These are phyloP conservation scores for Entomortierella parvispora DNA, from an alignment of 192 early-diverging fungal species.

Conservation along the genomic window DNA sequence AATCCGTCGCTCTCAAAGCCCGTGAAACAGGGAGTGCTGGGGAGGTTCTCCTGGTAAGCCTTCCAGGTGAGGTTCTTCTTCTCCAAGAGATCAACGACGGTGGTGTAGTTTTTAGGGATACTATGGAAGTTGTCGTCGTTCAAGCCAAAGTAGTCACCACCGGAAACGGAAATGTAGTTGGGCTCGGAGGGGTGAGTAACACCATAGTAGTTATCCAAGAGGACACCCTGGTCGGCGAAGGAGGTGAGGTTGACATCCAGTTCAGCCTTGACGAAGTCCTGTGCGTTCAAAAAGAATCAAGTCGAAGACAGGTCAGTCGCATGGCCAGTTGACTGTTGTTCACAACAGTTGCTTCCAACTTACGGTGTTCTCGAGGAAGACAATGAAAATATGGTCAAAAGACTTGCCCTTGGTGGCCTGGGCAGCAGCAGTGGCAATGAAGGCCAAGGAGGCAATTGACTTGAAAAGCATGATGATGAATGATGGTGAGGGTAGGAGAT, in stretches of 20 bases:
- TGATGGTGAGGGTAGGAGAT: not conserved
- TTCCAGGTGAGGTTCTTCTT: constrained; percentile 68
- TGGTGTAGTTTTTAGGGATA: constrained; percentile 52
- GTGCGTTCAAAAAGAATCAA: constrained; percentile 6
- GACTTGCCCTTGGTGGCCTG: constrained; percentile 19
- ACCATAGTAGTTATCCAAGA: constrained; percentile 68
- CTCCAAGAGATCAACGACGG: constrained; percentile 68
- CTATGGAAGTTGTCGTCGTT: constrained; percentile 56
- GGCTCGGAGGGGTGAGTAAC: constrained; percentile 76
- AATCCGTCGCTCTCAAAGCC: constrained; percentile 32
- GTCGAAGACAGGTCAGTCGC: too few relatives aligned
- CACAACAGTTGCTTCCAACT: not conserved
- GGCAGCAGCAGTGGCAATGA: constrained; percentile 21
- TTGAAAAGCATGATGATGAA: constrained; percentile 27
- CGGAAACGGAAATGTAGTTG: constrained; percentile 77
- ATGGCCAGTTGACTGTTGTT: too few relatives aligned
- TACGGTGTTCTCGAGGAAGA: constrained; percentile 51
- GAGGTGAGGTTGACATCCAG: not conserved
- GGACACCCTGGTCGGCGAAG: constrained; percentile 52
- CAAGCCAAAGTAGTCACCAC: constrained; percentile 62
- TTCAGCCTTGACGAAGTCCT: constrained; percentile 27
- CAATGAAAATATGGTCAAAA: constrained; percentile 44
- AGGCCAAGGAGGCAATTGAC: constrained; percentile 25
- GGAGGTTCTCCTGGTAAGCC: constrained; percentile 72
- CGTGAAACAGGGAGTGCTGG: constrained; percentile 59